A percentile compares a stretch with the other conserved stretches of the same genome.
Evolutionary conservation across 805 yeast species (phyloP).

Genomic region (Cyberlindnera mrakii): DNA sequence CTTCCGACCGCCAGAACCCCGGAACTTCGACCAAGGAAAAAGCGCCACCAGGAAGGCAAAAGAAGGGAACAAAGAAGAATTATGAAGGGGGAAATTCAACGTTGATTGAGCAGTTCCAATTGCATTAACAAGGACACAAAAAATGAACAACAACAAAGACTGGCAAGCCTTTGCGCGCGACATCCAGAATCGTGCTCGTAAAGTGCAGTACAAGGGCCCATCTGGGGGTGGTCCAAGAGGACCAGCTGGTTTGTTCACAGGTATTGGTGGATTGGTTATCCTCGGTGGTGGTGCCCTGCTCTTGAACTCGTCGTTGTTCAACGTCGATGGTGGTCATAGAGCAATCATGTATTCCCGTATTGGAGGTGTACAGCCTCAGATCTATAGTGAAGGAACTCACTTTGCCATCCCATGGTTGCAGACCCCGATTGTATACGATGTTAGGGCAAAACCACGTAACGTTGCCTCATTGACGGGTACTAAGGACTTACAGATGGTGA

Average conservation of each 20-base stretch:
- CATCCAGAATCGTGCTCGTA: constrained; percentile 40
- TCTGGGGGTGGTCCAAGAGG: constrained; percentile 31
- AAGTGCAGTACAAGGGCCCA: constrained; percentile 33
- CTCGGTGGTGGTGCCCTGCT: constrained; percentile 53
- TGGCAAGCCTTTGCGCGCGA: constrained; percentile 49
- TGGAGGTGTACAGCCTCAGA: constrained; percentile 75
- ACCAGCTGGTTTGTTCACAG: constrained; percentile 55
- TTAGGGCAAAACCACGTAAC: constrained; percentile 94
- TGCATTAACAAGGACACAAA: neutral
- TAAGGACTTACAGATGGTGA: constrained; percentile 97
- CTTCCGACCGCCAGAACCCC: no score
- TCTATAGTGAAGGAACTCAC: constrained; percentile 93
- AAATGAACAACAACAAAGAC: constrained; percentile 31
- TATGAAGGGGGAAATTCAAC: no score
- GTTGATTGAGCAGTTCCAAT: no score
- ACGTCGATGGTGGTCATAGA: constrained; percentile 98
- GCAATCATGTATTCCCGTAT: constrained; percentile 90
- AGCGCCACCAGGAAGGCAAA: no score
- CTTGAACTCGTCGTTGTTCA: constrained; percentile 55
- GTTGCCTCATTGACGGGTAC: constrained; percentile 96
- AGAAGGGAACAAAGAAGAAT: no score
- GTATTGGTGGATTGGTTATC: constrained; percentile 53
- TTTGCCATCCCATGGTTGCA: constrained; percentile 92
- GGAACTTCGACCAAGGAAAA: no score
- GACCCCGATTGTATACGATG: constrained; percentile 87